Evolutionary conservation across 495 filamentous ascomycete genomes (phyloP).

Genomic region (Aspergillus avenaceus): DNA sequence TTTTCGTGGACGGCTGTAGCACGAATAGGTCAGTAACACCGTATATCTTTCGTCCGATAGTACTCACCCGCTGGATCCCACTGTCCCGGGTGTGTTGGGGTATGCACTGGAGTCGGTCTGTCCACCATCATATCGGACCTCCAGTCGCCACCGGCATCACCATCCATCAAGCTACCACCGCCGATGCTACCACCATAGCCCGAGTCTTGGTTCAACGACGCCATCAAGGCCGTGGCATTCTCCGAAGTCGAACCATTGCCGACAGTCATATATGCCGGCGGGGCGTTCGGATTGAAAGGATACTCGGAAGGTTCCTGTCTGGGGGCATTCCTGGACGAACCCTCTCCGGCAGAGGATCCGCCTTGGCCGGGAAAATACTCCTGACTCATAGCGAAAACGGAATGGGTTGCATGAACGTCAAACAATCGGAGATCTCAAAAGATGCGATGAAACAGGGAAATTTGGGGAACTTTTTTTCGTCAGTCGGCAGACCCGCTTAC

Average conservation of each 20-base stretch:
- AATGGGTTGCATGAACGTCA: constrained; percentile 10
- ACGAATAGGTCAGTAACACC: constrained; percentile 2
- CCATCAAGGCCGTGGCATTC: constrained; percentile 62
- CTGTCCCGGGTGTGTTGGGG: constrained; percentile 47
- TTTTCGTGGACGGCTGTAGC: constrained; percentile 54
- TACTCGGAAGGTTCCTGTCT: constrained; percentile 25
- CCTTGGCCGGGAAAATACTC: constrained; percentile 55
- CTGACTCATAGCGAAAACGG: constrained; percentile 62
- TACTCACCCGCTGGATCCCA: constrained; percentile 40
- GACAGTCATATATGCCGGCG: constrained; percentile 80
- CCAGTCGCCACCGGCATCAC: constrained; percentile 43
- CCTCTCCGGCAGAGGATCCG: constrained; percentile 32
- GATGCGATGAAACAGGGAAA: neutral
- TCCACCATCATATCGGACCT: constrained; percentile 63
- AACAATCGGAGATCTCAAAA: constrained; percentile 2
- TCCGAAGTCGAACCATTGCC: constrained; percentile 77
- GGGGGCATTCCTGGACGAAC: constrained; percentile 31
- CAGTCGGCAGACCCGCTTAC: neutral
- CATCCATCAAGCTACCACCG: constrained; percentile 45
- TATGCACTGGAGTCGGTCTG: constrained; percentile 57
- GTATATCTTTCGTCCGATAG: neutral
- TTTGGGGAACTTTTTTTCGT: neutral
- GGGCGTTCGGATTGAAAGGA: constrained; percentile 31
- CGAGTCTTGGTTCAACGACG: constrained; percentile 75
- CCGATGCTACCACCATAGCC: constrained; percentile 80